Evolutionary conservation across 2,329 filamentous ascomycete genomes (phyloP).

Genomic region (Ophiostoma tasmaniense): DNA sequence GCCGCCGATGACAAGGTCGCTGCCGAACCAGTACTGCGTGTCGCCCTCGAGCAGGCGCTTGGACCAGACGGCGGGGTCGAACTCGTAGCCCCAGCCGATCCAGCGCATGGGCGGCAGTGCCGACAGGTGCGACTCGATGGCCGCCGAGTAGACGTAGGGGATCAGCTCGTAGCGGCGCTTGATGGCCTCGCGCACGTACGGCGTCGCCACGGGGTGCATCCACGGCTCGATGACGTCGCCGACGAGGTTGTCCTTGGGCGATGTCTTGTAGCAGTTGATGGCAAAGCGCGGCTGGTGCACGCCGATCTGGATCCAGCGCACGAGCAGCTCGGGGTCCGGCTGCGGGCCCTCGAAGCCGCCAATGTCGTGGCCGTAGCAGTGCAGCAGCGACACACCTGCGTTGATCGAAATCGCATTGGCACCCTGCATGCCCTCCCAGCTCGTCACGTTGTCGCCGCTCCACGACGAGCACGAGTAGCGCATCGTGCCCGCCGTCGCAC

Average conservation of each 20-base stretch:
- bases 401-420: slow-evolving; percentile 61
- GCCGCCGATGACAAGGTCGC: slow-evolving; percentile 55
- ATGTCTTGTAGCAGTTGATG: slow-evolving; percentile 73
- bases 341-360: slow-evolving; percentile 69
- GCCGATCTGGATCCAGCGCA: slow-evolving; percentile 66
- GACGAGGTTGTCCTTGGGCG: slow-evolving; percentile 50
- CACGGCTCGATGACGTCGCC: slow-evolving; percentile 70
- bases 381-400: slow-evolving; percentile 59
- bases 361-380: slow-evolving; percentile 65
- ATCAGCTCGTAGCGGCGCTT: slow-evolving; percentile 63
- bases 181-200: slow-evolving; percentile 55
- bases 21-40: slow-evolving; percentile 65
- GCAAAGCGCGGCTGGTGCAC: slow-evolving; percentile 62
- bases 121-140: slow-evolving; percentile 50
- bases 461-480: slow-evolving; percentile 63
- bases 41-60: slow-evolving; percentile 50
- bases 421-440: slow-evolving; percentile 65
- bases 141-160: slow-evolving; percentile 61
- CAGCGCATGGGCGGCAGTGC: slow-evolving; percentile 60
- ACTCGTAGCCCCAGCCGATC: slow-evolving; percentile 65
- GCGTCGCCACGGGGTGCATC: slow-evolving; percentile 64
- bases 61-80: slow-evolving; percentile 58
- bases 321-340: slow-evolving; percentile 59
- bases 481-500: slow-evolving; percentile 62
- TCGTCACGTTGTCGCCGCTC: slow-evolving; percentile 68